These are phyloP conservation scores for Aegilops longissima DNA, from an alignment of 176 grass and related monocot species.

Conservation along the genomic window DNA sequence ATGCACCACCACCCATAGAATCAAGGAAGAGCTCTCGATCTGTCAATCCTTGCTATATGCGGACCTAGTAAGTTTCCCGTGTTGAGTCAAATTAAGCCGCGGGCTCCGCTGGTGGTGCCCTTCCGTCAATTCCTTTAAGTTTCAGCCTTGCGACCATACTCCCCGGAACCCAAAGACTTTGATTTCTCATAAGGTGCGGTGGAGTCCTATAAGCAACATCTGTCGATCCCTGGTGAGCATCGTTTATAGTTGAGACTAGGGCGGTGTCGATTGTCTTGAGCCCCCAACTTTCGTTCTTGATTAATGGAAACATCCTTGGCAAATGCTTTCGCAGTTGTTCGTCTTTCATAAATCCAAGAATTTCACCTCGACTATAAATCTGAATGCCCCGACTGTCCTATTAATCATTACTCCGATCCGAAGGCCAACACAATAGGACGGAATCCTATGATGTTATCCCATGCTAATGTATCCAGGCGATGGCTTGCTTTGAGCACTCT, in stretches of 20 bases:
- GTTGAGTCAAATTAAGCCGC: too few species aligned
- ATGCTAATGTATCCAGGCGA: slow-evolving; percentile 51
- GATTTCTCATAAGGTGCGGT: slow-evolving; percentile 86
- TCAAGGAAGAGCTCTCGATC: too few species aligned
- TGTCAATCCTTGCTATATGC: too few species aligned
- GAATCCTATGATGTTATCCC: slow-evolving; percentile 53
- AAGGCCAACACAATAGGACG: too few species aligned
- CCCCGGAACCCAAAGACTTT: slow-evolving; percentile 70
- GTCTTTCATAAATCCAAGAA: slow-evolving; percentile 91
- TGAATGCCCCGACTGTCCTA: too few species aligned
- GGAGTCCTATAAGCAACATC: slow-evolving; percentile 78
- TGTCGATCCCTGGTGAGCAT: too few species aligned
- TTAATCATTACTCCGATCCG: too few species aligned
- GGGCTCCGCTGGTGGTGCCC: too few species aligned
- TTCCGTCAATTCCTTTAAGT: slow-evolving; percentile 9
- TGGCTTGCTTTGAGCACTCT: slow-evolving; percentile 42
- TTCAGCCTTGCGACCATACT: slow-evolving; percentile 39
- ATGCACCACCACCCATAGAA: too few species aligned
- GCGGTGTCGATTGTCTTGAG: too few species aligned
- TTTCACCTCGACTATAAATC: slow-evolving; percentile 49
- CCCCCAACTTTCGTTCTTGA: slow-evolving; percentile 70
- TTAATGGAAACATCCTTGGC: slow-evolving; percentile 86
- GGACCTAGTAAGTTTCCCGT: too few species aligned
- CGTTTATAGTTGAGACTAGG: too few species aligned
- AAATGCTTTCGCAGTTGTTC: slow-evolving; percentile 75